These are phyloP conservation scores for Aureobasidium namibiae DNA, from an alignment of 2,329 filamentous ascomycete species.

Conservation along the genomic window DNA sequence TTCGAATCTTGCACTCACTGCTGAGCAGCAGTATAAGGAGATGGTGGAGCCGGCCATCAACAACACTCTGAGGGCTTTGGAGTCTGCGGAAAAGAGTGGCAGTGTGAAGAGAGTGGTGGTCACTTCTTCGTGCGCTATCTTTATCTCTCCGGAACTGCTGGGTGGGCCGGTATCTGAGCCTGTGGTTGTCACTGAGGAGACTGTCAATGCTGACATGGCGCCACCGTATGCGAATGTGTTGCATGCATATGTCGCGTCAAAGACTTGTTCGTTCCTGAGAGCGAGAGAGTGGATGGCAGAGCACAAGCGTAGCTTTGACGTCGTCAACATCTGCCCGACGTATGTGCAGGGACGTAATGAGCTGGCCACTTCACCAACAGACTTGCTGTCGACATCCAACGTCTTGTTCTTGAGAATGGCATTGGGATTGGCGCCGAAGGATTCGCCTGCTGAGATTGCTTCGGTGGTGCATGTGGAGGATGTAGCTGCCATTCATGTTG, in stretches of 20 bases:
- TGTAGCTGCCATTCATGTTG: constrained; percentile 25
- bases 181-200: constrained; percentile 13
- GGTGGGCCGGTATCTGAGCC: constrained; percentile 1
- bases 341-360: constrained; percentile 26
- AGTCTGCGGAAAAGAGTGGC: constrained; percentile 27
- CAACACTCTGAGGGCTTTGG: constrained; percentile 31
- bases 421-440: constrained; percentile 14
- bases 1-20: neutral
- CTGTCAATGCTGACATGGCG: constrained; percentile 12
- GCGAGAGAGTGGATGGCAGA: constrained; percentile 20
- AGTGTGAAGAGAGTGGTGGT: constrained; percentile 36
- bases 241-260: constrained; percentile 22
- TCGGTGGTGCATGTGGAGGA: constrained; percentile 23
- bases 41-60: constrained; percentile 24
- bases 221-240: constrained; percentile 18
- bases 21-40: constrained; percentile 4
- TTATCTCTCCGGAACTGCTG: constrained; percentile 15
- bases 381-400: constrained; percentile 20
- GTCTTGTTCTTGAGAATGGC: constrained; percentile 16
- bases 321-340: constrained; percentile 24
- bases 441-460: constrained; percentile 5
- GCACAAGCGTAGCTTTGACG: constrained; percentile 22
- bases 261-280: constrained; percentile 19
- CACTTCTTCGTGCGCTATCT: constrained; percentile 25
- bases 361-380: constrained; percentile 18